Evolutionary conservation across 768 basidiomycete genomes (phyloP).

Genomic region (Cantharellus cinnabarinus): DNA sequence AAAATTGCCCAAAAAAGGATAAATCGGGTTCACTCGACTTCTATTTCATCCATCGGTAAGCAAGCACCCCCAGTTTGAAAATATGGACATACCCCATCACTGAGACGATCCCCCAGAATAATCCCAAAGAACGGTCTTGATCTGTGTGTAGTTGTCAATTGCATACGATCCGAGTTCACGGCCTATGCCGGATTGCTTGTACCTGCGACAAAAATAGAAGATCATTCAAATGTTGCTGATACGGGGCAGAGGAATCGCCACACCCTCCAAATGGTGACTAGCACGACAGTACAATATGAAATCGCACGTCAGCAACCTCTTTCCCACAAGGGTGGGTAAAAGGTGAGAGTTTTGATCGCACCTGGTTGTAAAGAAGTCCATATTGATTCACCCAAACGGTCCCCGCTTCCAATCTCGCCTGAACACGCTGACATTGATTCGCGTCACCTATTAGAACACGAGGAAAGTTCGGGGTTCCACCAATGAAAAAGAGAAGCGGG

Average conservation of each 20-base stretch:
- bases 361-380: slow-evolving; percentile 62
- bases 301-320: background rate
- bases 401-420: slow-evolving; percentile 13
- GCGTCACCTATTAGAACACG: background rate
- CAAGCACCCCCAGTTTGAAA: too few relatives aligned
- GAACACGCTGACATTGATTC: background rate
- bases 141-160: slow-evolving; percentile 63
- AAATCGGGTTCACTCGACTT: too few relatives aligned
- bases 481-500: background rate
- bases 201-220: slow-evolving; percentile 20
- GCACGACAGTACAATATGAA: background rate
- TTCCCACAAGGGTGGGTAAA: background rate
- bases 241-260: background rate
- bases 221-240: background rate
- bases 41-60: too few relatives aligned
- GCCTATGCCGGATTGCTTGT: slow-evolving; percentile 48
- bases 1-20: too few relatives aligned
- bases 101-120: slow-evolving; percentile 12
- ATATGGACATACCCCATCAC: background rate
- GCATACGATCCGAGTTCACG: slow-evolving; percentile 77
- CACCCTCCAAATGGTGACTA: background rate
- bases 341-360: slow-evolving; percentile 36
- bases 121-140: slow-evolving; percentile 76
- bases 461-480: background rate
- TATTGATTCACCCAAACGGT: slow-evolving; percentile 86